A percentile compares a stretch with the other conserved stretches of the same genome.
These are phyloP conservation scores for Tetratostichococcus sp. DNA, from an alignment of 139 green algal species.

Conservation along the genomic window DNA sequence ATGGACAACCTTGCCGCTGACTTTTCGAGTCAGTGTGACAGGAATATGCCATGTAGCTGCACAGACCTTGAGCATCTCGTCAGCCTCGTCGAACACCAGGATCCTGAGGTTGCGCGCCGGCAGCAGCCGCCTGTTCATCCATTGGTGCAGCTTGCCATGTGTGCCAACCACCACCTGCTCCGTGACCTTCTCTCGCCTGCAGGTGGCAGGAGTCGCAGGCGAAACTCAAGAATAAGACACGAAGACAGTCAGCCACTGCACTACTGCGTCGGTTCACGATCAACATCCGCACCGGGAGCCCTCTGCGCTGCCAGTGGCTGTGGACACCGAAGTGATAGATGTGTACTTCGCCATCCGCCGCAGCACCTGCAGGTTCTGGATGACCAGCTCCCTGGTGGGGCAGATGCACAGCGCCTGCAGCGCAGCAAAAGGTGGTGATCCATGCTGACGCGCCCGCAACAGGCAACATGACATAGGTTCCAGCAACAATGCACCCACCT, in stretches of 20 bases:
- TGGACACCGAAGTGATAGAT: constrained; percentile 49
- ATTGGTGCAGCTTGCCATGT: constrained; percentile 90
- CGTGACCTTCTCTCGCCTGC: constrained; percentile 18
- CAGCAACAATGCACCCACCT: constrained; percentile 1
- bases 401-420: constrained; percentile 94
- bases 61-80: constrained; percentile 92
- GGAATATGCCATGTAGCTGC: neutral
- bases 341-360: constrained; percentile 86
- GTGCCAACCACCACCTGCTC: constrained; percentile 92
- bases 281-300: no score
- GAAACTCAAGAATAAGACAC: no score
- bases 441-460: no score
- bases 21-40: neutral
- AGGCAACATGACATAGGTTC: no score
- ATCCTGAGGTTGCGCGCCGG: constrained; percentile 65
- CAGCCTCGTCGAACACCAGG: constrained; percentile 98
- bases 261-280: no score
- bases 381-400: constrained; percentile 92
- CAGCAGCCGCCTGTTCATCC: constrained; percentile 77
- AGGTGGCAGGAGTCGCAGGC: constrained; percentile 46
- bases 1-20: no score
- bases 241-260: no score
- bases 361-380: constrained; percentile 89
- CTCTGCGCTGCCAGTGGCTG: constrained; percentile 17
- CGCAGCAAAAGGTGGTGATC: neutral